Conservation (phyloP, 192 early-diverging fungal genomes). For the Phlyctochytrium bullatum region DNA sequence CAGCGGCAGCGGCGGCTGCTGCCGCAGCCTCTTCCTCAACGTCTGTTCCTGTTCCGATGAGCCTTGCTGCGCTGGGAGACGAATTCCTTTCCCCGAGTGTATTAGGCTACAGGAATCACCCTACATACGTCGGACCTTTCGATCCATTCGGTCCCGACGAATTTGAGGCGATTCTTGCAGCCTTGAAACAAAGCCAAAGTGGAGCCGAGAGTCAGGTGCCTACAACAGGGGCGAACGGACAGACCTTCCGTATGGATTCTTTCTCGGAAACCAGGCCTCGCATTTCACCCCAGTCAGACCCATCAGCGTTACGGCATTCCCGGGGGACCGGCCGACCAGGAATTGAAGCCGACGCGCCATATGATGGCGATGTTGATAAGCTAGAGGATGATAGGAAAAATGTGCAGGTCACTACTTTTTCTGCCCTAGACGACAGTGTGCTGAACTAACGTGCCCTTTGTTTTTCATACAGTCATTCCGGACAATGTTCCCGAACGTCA, state of each 20-base stretch:
- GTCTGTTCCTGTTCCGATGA: background rate
- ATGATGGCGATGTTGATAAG: constrained; percentile 17
- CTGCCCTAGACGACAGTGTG: background rate
- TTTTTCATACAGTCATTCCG: constrained; percentile 30
- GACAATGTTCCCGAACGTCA: constrained; percentile 38
- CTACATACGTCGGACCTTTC: constrained; percentile 49
- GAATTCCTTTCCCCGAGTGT: background rate
- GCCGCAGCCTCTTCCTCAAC: background rate
- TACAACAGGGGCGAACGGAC: too few relatives aligned
- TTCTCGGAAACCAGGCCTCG: background rate
- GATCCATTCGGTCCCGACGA: constrained; percentile 49
- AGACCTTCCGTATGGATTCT: background rate
- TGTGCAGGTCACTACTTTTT: background rate
- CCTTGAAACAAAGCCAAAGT: too few relatives aligned
- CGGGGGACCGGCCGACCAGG: background rate
- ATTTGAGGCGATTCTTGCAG: too few relatives aligned
- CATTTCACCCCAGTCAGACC: background rate
- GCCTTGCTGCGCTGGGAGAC: background rate
- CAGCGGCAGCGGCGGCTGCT: constrained; percentile 9
- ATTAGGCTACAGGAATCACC: constrained; percentile 42
- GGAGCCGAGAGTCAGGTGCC: too few relatives aligned
- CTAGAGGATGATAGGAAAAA: constrained; percentile 24
- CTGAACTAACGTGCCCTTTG: too few relatives aligned
- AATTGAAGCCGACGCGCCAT: background rate
- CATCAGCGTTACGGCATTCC: too few relatives aligned